Evolutionary conservation across 257 asterid genomes (phyloP), one percentile per base, ranked within the genome.

Genomic region (Sherardia arvensis): DNA sequence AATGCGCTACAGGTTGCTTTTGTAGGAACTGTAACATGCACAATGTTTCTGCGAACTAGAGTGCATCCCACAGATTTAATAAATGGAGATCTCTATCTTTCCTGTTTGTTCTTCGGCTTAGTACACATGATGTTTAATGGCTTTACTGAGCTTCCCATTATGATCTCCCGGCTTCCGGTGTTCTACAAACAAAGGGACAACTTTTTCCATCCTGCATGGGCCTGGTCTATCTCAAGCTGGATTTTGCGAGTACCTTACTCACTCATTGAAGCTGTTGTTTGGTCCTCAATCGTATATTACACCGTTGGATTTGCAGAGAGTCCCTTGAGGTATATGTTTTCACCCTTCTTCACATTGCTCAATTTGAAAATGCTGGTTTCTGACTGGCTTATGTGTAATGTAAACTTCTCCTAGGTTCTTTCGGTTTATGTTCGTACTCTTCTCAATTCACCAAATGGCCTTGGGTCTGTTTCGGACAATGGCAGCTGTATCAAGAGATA

Each of bases 111-210:
- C 76, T 90, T 82, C 5, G 91, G 85, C 61, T 70, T 87, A 74
- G 85, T 87, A 72, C 96, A 90, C 73, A 87, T 90, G 95, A 79
- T 90, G 96, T 90, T 90, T 85, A 87, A 90, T 61, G 97, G 97
- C 61, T 85, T 90, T 70, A 79, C 96, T 7, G 97, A 90, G 79
- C 82, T 90, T 61, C 87, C 96, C 43, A 77, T 87, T 18, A 79
- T 85, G 89, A 85, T 90, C 62, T 87, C 84, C 55, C 85, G 96
- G 61, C 95, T 90, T 69, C 97, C 97, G 21, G 96, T 90, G 32
- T 90, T 90, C 65, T 90, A 85, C 80, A 90, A 87, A 82, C 96
- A 90, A 73, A 78, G 97, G 51, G 96, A 90, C 79, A 90, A 90
- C 76, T 78, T 75, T 73, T 90, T 90, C 71, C 81, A 90, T 79